phyloP scores from a whole-genome alignment of 1,284 basidiomycete species.

The Boletellus deceptivus region DNA sequence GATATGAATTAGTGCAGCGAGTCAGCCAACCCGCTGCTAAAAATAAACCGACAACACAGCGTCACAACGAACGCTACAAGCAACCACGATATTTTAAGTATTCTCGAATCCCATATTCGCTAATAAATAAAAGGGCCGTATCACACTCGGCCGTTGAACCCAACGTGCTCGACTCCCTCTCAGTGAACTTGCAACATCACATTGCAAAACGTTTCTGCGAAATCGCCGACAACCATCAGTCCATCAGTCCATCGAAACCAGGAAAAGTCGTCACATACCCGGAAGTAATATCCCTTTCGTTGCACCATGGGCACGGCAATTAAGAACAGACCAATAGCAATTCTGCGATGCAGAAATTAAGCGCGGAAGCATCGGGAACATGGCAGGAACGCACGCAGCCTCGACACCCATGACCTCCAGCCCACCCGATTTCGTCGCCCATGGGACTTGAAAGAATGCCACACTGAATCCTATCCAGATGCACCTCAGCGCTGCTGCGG shows the following conservation, averaged over 20 bases:
- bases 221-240: not conserved
- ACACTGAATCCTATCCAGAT: constrained; percentile 42
- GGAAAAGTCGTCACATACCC: constrained; percentile 34
- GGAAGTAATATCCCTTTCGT: constrained; percentile 39
- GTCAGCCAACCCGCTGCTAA: not conserved
- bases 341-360: constrained; percentile 22
- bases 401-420: constrained; percentile 50
- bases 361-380: not conserved
- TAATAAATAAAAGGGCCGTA: no score
- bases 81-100: no score
- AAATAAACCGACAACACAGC: no score
- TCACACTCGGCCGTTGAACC: no score
- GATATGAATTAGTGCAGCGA: not conserved
- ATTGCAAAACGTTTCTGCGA: constrained; percentile 19
- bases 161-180: no score
- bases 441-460: constrained; percentile 57
- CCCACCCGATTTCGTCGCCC: constrained; percentile 48
- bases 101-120: no score
- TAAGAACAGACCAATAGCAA: constrained; percentile 47
- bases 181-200: constrained; percentile 4
- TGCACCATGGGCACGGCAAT: constrained; percentile 47
- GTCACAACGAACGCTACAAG: no score
- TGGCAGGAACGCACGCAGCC: constrained; percentile 37
- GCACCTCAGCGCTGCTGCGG: not conserved
- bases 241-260: not conserved